Percentiles rank a stretch among this genome's conserved stretches.
Conservation (phyloP, 345 rosid genomes). For the Salix purpurea region DNA sequence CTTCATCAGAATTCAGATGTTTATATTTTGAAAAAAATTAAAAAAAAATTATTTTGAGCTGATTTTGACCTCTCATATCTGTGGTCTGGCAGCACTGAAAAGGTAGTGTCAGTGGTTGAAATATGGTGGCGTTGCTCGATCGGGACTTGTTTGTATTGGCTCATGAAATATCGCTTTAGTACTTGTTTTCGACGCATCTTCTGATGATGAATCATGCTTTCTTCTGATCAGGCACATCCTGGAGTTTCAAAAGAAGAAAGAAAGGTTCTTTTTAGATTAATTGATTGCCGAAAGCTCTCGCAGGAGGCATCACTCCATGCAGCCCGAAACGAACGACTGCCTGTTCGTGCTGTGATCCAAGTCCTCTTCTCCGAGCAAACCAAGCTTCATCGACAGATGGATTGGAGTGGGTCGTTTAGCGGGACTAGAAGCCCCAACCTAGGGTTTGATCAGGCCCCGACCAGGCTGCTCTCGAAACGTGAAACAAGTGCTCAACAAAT, state of each 20-base stretch:
- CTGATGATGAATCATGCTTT: neutral
- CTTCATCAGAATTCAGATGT: neutral
- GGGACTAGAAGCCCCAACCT: slow-evolving; percentile 49
- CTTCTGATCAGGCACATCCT: slow-evolving; percentile 56
- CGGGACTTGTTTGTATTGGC: neutral
- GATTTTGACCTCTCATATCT: neutral
- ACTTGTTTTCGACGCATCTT: neutral
- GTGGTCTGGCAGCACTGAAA: slow-evolving; percentile 3
- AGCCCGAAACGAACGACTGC: slow-evolving; percentile 76
- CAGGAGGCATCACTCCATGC: slow-evolving; percentile 80
- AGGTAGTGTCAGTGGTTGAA: slow-evolving; percentile 1
- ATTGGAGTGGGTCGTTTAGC: slow-evolving; percentile 66
- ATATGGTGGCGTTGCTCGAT: neutral
- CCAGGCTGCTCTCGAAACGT: slow-evolving; percentile 64
- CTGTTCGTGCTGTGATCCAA: slow-evolving; percentile 74
- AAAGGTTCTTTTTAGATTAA: slow-evolving; percentile 56
- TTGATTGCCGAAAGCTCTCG: slow-evolving; percentile 68
- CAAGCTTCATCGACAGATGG: slow-evolving; percentile 49
- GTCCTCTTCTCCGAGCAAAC: slow-evolving; percentile 70
- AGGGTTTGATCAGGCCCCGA: slow-evolving; percentile 28
- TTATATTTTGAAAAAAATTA: too few relatives aligned
- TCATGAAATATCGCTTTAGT: neutral
- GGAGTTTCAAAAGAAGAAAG: slow-evolving; percentile 66
- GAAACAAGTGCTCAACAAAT: slow-evolving; percentile 50
- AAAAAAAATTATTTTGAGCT: neutral